phyloP scores from a whole-genome alignment of 306 rosid species.

The Ammopiptanthus mongolicus region DNA sequence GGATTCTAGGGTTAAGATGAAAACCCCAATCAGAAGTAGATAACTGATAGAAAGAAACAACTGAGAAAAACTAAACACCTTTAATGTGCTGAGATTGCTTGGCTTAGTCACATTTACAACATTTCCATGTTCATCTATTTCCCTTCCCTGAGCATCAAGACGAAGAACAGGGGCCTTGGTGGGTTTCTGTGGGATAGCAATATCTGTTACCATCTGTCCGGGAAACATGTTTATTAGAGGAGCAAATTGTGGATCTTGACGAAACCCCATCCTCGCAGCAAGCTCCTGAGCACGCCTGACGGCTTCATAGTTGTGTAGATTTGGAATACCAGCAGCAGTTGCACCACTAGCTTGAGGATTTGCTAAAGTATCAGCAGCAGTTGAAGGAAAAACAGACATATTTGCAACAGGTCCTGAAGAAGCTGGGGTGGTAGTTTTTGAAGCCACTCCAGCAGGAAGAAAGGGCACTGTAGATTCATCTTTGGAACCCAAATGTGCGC shows the following conservation, averaged over 20 bases:
- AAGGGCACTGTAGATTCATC: constrained; percentile 37
- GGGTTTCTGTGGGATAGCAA: constrained; percentile 67
- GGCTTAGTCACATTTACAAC: constrained; percentile 76
- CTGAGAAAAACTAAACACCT: constrained; percentile 47
- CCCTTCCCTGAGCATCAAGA: constrained; percentile 95
- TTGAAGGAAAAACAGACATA: constrained; percentile 39
- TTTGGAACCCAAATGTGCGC: constrained; percentile 33
- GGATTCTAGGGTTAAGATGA: neutral
- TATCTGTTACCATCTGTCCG: constrained; percentile 62
- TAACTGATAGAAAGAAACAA: neutral
- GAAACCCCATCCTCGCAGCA: constrained; percentile 94
- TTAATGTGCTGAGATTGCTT: constrained; percentile 81
- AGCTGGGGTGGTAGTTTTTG: constrained; percentile 28
- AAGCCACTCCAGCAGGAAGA: constrained; percentile 27
- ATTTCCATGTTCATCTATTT: constrained; percentile 90
- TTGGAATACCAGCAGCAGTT: constrained; percentile 39
- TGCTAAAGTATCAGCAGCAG: constrained; percentile 16
- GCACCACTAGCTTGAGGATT: constrained; percentile 26
- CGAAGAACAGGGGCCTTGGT: constrained; percentile 93
- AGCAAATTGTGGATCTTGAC: constrained; percentile 93
- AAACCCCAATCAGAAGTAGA: neutral
- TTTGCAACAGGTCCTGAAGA: constrained; percentile 32
- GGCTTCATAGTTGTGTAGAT: constrained; percentile 56
- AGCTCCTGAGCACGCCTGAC: constrained; percentile 93
- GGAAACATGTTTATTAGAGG: constrained; percentile 89